Conservation (phyloP, 345 rosid species). For the Salix dunnii region DNA sequence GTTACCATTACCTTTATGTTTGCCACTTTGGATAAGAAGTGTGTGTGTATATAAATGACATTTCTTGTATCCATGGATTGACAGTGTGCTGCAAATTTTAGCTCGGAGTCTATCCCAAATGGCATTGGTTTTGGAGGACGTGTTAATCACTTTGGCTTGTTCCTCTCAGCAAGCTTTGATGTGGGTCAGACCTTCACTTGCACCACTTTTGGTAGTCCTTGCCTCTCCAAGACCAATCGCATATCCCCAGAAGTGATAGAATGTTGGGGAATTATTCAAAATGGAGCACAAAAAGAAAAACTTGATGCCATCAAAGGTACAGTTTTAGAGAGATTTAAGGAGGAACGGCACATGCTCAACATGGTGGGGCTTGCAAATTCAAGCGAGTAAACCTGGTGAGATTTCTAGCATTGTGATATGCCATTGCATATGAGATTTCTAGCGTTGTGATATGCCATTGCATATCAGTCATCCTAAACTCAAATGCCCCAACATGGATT, state of each 20-base stretch:
- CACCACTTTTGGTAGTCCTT: conserved; percentile 76
- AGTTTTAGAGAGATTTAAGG: conserved; percentile 70
- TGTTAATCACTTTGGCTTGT: conserved; percentile 71
- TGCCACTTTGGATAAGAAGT: not conserved
- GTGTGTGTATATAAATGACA: not conserved
- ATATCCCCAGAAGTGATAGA: conserved; percentile 72
- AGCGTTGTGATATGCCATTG: not conserved
- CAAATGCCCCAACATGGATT: no score
- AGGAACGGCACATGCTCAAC: conserved; percentile 84
- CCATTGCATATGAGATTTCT: not conserved
- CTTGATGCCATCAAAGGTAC: conserved; percentile 45
- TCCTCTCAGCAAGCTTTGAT: conserved; percentile 74
- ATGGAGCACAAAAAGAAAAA: conserved; percentile 34
- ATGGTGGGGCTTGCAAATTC: conserved; percentile 84
- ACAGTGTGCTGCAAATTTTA: conserved; percentile 86
- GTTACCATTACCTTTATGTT: no score
- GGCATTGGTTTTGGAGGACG: conserved; percentile 91
- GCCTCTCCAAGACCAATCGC: conserved; percentile 51
- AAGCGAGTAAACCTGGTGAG: conserved; percentile 35
- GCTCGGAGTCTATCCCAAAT: conserved; percentile 86
- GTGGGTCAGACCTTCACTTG: conserved; percentile 67
- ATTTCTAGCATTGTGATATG: not conserved
- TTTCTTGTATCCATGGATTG: not conserved
- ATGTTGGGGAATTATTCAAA: conserved; percentile 74
- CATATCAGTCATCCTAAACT: no score